Percentiles rank a stretch among this genome's conserved stretches.
These are phyloP conservation scores for Tausonia pullulans DNA, from an alignment of 1,284 basidiomycete genomes.

Conservation along the genomic window DNA sequence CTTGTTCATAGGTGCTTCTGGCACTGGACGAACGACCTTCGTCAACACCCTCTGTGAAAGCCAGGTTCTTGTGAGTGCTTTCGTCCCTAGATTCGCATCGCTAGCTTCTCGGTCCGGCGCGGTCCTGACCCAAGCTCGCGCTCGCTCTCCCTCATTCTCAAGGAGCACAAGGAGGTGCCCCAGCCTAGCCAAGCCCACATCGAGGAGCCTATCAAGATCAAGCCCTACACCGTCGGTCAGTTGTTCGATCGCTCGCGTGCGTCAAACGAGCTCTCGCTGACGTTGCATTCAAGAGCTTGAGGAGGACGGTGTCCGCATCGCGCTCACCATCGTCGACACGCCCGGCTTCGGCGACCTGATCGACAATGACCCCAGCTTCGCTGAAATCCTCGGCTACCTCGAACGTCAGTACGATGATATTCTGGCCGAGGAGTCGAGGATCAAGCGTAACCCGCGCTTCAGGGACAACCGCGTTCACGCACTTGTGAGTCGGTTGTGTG, in stretches of 20 bases:
- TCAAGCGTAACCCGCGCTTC: conserved; percentile 99
- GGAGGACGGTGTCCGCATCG: conserved; percentile 96
- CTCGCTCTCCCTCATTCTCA: conserved; percentile 21
- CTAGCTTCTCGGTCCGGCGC: conserved; percentile 41
- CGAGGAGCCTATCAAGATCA: conserved; percentile 91
- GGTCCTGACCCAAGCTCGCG: conserved; percentile 31
- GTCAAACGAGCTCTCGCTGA: not conserved
- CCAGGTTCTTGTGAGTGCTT: conserved; percentile 4
- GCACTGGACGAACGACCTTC: conserved; percentile 92
- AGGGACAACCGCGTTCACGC: conserved; percentile 74
- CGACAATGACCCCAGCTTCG: conserved; percentile 96
- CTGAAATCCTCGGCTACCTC: conserved; percentile 92
- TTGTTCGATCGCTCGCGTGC: conserved; percentile 20
- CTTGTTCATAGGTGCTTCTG: conserved; percentile 63
- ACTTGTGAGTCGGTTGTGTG: not conserved
- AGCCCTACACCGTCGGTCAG: conserved; percentile 86
- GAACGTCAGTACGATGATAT: conserved; percentile 99
- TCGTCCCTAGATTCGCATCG: conserved; percentile 51
- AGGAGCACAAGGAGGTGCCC: conserved; percentile 66
- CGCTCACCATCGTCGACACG: conserved; percentile 95
- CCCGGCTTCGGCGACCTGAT: conserved; percentile 99
- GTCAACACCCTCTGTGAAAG: conserved; percentile 91
- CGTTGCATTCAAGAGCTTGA: conserved; percentile 62
- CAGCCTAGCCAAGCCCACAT: conserved; percentile 81
- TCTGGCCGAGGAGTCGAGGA: conserved; percentile 94